Evolutionary conservation across 768 basidiomycete genomes (phyloP).

Genomic region (Leccinellum luteum): DNA sequence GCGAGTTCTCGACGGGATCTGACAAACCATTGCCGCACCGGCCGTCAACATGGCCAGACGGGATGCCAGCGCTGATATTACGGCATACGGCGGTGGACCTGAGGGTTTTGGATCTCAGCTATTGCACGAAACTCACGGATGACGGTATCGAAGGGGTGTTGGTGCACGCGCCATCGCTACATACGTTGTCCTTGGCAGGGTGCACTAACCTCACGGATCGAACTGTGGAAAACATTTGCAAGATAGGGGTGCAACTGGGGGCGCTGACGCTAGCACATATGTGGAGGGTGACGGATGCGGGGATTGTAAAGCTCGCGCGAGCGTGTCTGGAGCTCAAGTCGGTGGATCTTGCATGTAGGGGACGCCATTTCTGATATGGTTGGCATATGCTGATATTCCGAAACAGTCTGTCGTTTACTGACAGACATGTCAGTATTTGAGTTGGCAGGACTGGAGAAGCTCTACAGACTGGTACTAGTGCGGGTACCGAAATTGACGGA

Average conservation of each 20-base stretch:
- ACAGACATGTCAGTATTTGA: constrained; percentile 87
- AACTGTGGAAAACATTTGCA: constrained; percentile 63
- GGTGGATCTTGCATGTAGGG: constrained; percentile 84
- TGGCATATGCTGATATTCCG: constrained; percentile 11
- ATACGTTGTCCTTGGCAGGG: constrained; percentile 73
- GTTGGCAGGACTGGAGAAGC: constrained; percentile 61
- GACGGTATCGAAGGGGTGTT: constrained; percentile 73
- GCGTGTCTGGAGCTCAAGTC: constrained; percentile 72
- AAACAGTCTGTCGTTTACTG: constrained; percentile 70
- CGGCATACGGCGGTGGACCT: constrained; percentile 69
- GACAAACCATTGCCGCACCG: constrained; percentile 56
- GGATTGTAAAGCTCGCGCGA: constrained; percentile 64
- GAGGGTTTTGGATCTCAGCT: constrained; percentile 74
- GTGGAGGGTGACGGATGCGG: constrained; percentile 74
- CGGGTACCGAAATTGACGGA: constrained; percentile 83
- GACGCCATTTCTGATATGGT: constrained; percentile 1
- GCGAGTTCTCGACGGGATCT: constrained; percentile 20
- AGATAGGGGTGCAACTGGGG: constrained; percentile 73
- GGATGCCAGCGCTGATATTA: constrained; percentile 60
- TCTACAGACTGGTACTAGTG: constrained; percentile 77
- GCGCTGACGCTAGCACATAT: constrained; percentile 81
- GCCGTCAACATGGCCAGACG: constrained; percentile 59
- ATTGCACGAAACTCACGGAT: constrained; percentile 70
- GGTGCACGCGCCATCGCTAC: constrained; percentile 70
- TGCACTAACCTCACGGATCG: constrained; percentile 74